A percentile compares a stretch with the other conserved stretches of the same genome.
These are phyloP conservation scores for Hemisphaericaspora nanyangensis DNA, from an alignment of 805 yeast genomes.

Conservation along the genomic window DNA sequence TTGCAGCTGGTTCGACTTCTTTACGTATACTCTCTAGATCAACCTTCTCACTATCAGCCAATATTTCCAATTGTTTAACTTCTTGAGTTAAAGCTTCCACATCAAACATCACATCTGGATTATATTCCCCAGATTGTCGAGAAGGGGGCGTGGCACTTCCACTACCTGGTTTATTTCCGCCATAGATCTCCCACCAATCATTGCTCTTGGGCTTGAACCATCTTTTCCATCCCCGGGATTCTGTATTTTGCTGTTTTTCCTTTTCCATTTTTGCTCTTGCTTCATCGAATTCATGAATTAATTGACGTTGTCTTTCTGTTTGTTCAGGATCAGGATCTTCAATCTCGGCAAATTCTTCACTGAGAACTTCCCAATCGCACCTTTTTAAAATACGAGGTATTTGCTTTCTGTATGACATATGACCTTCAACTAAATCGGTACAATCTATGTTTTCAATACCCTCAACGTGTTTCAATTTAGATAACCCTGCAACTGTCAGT, in stretches of 20 bases:
- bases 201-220: constrained; percentile 48
- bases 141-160: constrained; percentile 1
- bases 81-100: constrained; percentile 41
- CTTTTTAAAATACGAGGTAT: constrained; percentile 76
- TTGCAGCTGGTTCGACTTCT: constrained; percentile 12
- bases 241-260: constrained; percentile 29
- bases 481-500: constrained; percentile 84
- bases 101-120: constrained; percentile 36
- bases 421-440: constrained; percentile 85
- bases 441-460: constrained; percentile 85
- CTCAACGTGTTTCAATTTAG: constrained; percentile 59
- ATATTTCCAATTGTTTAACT: constrained; percentile 40
- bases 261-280: constrained; percentile 62
- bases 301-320: constrained; percentile 74
- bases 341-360: constrained; percentile 91
- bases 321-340: constrained; percentile 94
- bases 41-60: constrained; percentile 20
- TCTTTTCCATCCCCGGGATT: constrained; percentile 44
- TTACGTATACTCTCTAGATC: constrained; percentile 14
- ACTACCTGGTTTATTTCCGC: constrained; percentile 18
- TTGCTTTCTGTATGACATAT: constrained; percentile 93
- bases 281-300: constrained; percentile 81
- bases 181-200: constrained; percentile 57
- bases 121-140: background rate
- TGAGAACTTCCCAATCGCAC: constrained; percentile 75